Conservation (phyloP, 345 rosid species). For the Leavenworthia alabamica region DNA sequence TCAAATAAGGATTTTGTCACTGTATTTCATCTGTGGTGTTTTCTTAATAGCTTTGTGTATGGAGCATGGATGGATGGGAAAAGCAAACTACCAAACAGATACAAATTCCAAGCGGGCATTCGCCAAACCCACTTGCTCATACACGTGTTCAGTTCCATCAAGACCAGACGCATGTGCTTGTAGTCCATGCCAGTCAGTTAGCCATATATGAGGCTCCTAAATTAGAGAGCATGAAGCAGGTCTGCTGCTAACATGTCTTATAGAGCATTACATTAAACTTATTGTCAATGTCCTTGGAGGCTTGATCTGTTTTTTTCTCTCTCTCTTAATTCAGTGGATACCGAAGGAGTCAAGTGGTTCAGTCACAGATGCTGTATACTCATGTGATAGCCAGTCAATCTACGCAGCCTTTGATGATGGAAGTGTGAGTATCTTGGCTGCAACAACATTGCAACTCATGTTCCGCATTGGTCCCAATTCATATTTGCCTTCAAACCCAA, state of each 20-base stretch:
- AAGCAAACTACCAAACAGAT: slow-evolving; percentile 41
- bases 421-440: slow-evolving; percentile 33
- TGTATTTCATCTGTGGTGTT: not conserved
- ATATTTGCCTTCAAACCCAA: slow-evolving; percentile 35
- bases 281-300: not conserved
- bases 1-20: not conserved
- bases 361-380: slow-evolving; percentile 39
- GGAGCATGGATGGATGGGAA: slow-evolving; percentile 84
- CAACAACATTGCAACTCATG: slow-evolving; percentile 31
- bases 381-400: slow-evolving; percentile 42
- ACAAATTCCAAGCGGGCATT: slow-evolving; percentile 32
- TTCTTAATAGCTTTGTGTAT: slow-evolving; percentile 47
- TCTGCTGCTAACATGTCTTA: slow-evolving; percentile 8
- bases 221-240: slow-evolving; percentile 38
- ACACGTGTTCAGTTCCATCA: slow-evolving; percentile 44
- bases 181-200: slow-evolving; percentile 35
- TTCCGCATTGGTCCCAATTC: slow-evolving; percentile 36
- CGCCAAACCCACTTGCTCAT: slow-evolving; percentile 33
- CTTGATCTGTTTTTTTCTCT: not conserved
- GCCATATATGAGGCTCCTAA: slow-evolving; percentile 38
- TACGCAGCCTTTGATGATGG: slow-evolving; percentile 38
- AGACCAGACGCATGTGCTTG: slow-evolving; percentile 37
- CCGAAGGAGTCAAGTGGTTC: slow-evolving; percentile 34
- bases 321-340: slow-evolving; percentile 29
- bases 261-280: not conserved